Percentiles rank a stretch among this genome's conserved stretches.
phyloP scores from a whole-genome alignment of 768 basidiomycete species.

The Lentinula edodes region DNA sequence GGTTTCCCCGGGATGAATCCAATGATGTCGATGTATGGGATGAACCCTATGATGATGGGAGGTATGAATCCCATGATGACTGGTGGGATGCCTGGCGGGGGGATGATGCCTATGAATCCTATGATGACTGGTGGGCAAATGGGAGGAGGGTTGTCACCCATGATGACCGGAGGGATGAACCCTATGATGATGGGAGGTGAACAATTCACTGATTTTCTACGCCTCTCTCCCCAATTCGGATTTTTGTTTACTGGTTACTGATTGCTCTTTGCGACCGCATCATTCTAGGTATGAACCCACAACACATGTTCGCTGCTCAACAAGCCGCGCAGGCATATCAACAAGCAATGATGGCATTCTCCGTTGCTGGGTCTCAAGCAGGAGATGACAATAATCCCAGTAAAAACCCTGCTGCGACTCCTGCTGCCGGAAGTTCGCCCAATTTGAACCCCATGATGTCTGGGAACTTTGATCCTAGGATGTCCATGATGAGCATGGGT shows the following conservation, averaged over 20 bases:
- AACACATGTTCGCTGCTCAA: constrained; percentile 83
- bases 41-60: constrained; percentile 25
- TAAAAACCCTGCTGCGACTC: not conserved
- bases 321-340: constrained; percentile 82
- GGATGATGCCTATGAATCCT: constrained; percentile 28
- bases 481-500: constrained; percentile 73
- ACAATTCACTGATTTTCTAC: not conserved
- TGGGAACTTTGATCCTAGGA: constrained; percentile 63
- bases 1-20: constrained; percentile 10
- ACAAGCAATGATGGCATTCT: constrained; percentile 83
- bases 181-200: constrained; percentile 4
- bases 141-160: not conserved
- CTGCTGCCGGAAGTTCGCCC: constrained; percentile 10
- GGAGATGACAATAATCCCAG: constrained; percentile 40
- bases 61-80: constrained; percentile 46
- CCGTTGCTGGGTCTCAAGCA: constrained; percentile 65
- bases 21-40: constrained; percentile 20
- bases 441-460: constrained; percentile 52
- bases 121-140: constrained; percentile 36
- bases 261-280: too few species aligned
- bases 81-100: constrained; percentile 23
- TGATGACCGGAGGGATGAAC: not conserved
- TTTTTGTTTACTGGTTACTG: too few species aligned
- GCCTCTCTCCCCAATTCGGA: too few species aligned
- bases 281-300: constrained; percentile 47